Conservation (phyloP, 257 asterid species). For the Verbena officinalis region DNA sequence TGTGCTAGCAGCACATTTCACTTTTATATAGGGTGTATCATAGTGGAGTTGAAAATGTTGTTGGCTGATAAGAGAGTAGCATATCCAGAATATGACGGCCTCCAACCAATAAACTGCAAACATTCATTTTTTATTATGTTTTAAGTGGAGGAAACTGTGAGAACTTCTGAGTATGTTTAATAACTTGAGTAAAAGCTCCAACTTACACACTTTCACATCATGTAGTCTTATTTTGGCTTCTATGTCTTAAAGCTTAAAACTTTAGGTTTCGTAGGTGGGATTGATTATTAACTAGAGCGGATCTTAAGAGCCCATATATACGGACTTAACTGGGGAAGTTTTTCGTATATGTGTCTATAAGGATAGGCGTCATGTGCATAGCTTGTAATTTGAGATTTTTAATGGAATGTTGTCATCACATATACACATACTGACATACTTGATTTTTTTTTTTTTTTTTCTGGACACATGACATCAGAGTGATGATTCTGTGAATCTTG, state of each 20-base stretch:
- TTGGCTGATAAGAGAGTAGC: background rate
- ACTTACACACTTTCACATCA: background rate
- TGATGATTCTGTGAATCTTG: conserved; percentile 3
- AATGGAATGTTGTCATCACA: background rate
- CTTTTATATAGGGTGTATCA: background rate
- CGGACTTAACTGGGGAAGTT: background rate
- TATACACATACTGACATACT: background rate
- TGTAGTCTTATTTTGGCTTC: background rate
- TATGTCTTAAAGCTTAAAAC: background rate
- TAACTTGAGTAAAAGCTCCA: background rate
- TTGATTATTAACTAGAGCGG: background rate
- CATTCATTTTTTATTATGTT: background rate
- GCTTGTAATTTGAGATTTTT: background rate
- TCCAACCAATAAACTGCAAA: background rate
- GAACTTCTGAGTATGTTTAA: background rate
- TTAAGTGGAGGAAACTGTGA: background rate
- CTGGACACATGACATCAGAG: background rate
- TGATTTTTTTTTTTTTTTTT: background rate
- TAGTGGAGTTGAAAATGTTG: background rate
- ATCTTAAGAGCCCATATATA: conserved; percentile 9
- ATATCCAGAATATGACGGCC: background rate
- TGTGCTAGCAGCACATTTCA: background rate
- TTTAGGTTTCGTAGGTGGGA: background rate
- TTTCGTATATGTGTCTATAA: background rate
- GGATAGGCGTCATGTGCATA: background rate